phyloP scores from a whole-genome alignment of 2,329 filamentous ascomycete genomes.

The Alternaria sp. region DNA sequence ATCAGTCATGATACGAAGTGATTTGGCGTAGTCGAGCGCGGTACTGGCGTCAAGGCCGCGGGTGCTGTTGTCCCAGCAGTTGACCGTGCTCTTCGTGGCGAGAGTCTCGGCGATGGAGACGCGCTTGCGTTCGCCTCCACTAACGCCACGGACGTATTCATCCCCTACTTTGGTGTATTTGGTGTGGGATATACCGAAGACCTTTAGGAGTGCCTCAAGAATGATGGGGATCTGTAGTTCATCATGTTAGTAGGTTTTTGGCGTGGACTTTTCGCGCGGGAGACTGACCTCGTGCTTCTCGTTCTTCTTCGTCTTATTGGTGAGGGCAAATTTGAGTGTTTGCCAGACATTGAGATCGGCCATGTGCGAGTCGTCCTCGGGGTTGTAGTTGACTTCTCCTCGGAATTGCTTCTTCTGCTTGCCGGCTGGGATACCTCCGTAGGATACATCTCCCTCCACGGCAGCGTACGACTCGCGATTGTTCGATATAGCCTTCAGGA shows the following conservation, averaged over 20 bases:
- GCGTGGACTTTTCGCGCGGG: neutral
- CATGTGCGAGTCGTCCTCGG: conserved; percentile 78
- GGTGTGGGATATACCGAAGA: conserved; percentile 81
- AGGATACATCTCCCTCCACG: conserved; percentile 73
- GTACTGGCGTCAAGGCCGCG: conserved; percentile 81
- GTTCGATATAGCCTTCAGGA: conserved; percentile 77
- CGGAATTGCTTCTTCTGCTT: conserved; percentile 73
- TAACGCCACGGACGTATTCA: conserved; percentile 73
- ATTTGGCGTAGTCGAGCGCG: conserved; percentile 78
- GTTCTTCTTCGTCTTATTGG: conserved; percentile 75
- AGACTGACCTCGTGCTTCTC: conserved; percentile 57
- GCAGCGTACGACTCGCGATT: conserved; percentile 69
- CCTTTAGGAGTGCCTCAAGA: conserved; percentile 72
- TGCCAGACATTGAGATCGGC: conserved; percentile 78
- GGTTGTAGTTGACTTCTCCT: conserved; percentile 80
- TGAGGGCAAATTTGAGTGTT: conserved; percentile 75
- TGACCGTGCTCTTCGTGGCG: conserved; percentile 69
- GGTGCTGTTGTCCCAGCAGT: conserved; percentile 82
- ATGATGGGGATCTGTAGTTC: conserved; percentile 66
- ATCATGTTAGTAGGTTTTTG: neutral
- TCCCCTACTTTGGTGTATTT: conserved; percentile 78
- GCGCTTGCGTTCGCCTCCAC: conserved; percentile 80
- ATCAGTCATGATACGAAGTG: conserved; percentile 80
- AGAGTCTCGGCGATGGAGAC: conserved; percentile 77
- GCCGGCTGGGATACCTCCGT: conserved; percentile 72